phyloP scores from a whole-genome alignment of 108 stramenopile species.

The Nannochloropsis gaditana region DNA sequence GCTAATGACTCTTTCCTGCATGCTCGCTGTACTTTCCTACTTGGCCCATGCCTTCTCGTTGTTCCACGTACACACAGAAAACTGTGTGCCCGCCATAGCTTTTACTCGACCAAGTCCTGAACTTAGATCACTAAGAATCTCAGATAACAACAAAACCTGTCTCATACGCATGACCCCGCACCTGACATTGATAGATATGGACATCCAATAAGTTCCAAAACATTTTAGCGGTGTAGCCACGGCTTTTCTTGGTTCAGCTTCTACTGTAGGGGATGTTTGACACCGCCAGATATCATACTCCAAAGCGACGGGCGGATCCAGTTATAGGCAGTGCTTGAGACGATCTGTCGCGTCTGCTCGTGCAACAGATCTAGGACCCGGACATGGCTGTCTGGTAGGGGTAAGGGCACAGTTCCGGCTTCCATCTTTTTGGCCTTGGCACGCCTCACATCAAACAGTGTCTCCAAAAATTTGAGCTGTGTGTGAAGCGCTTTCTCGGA shows the following conservation, averaged over 20 bases:
- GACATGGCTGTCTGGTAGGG: neutral
- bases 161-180: too few relatives aligned
- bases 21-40: too few relatives aligned
- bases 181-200: too few relatives aligned
- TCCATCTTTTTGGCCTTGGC: constrained; percentile 35
- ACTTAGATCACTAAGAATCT: too few relatives aligned
- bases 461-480: constrained; percentile 55
- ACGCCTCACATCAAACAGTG: constrained; percentile 54
- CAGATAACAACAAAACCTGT: too few relatives aligned
- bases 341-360: constrained; percentile 44
- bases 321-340: constrained; percentile 53
- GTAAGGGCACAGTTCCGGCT: neutral
- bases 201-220: too few relatives aligned
- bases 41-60: too few relatives aligned
- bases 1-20: too few relatives aligned
- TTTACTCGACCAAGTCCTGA: too few relatives aligned
- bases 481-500: constrained; percentile 52
- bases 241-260: neutral
- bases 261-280: neutral
- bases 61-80: too few relatives aligned
- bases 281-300: constrained; percentile 45
- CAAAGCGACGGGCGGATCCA: constrained; percentile 56
- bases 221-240: too few relatives aligned
- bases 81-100: too few relatives aligned
- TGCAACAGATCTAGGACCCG: constrained; percentile 40